Percentiles rank a stretch among this genome's conserved stretches.
Evolutionary conservation across 768 basidiomycete species (phyloP).

Genomic region (Kwoniella sp.): DNA sequence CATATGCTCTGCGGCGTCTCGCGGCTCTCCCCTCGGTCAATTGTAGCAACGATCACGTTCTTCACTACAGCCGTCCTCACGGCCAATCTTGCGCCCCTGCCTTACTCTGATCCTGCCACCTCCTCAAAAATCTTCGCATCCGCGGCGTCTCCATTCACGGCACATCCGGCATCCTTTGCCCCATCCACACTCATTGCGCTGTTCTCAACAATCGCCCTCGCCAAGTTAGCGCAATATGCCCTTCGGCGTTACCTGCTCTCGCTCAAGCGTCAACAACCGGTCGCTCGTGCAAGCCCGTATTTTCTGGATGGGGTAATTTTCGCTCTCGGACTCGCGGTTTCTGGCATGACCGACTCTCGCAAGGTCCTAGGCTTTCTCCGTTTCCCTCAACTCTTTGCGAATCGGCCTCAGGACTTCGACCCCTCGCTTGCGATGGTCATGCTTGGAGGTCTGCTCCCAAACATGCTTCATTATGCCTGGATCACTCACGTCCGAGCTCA

Average conservation of each 20-base stretch:
- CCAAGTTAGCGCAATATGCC: constrained; percentile 2
- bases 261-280: background rate
- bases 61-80: constrained; percentile 50
- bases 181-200: background rate
- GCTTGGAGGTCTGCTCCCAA: constrained; percentile 54
- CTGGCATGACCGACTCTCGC: constrained; percentile 54
- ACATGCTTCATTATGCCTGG: constrained; percentile 41
- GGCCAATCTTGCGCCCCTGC: constrained; percentile 28
- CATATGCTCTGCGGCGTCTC: constrained; percentile 58
- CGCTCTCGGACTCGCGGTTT: constrained; percentile 51
- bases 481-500: constrained; percentile 5
- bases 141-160: background rate
- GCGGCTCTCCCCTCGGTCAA: constrained; percentile 53
- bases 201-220: constrained; percentile 7
- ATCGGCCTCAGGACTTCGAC: constrained; percentile 46
- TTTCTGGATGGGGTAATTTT: constrained; percentile 51
- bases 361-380: constrained; percentile 56
- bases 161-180: background rate
- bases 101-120: background rate
- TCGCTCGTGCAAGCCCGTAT: constrained; percentile 16
- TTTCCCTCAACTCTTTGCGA: constrained; percentile 25
- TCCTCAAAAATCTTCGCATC: background rate
- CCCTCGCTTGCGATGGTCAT: constrained; percentile 56
- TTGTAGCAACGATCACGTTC: constrained; percentile 52
- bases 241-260: constrained; percentile 16